Evolutionary conservation across 2,329 filamentous ascomycete genomes (phyloP), one percentile per base, ranked within the genome.

Genomic region (Cladorrhinum sp.): DNA sequence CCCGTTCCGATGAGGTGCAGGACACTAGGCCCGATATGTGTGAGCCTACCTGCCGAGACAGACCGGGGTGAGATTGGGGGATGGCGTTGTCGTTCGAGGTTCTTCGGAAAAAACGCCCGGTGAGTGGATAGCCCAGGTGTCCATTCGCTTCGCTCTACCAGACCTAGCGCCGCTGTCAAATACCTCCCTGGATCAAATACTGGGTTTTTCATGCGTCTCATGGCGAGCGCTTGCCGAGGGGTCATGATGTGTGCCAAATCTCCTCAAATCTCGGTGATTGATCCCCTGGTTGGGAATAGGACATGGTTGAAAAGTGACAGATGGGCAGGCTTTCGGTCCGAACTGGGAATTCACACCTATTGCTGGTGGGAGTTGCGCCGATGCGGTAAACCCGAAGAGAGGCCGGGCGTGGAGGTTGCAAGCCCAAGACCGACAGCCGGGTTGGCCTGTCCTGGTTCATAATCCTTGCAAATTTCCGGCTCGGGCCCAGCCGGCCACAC

Each of bases 21-120:
- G 42, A 57, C 56, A 39, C 62, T 64, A 63, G 55, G 46, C 62
- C 59, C 55, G 60, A 63, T 66, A 42, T 33, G 58, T 55, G 51
- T 28, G 42, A 55, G 49, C 62, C 48, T 64, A 59, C 62, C 61
- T 60, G 57, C 60, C 58, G 42, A 24, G 8, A n/a, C n/a, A n/a
- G n/a, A n/a, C n/a, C n/a, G n/a, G n/a, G n/a, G n/a, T n/a, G n/a
- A n/a, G n/a, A n/a, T n/a, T n/a, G n/a, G n/a, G n/a, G n/a, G n/a
- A n/a, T n/a, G n/a, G n/a, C n/a, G n/a, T n/a, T n/a, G n/a, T n/a
- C n/a, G n/a, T n/a, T n/a, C n/a, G n/a, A n/a, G 28, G 16, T 23
- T 7, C 21, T 51, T 36, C 21, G 49, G 56, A 28, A 39, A 39
- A 14, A 7, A 26, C 46, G 42, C 6, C 10, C 16, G 36, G 16